Evolutionary conservation across 31 red algal species (phyloP).

Genomic region (Asparagopsis taxiformis): DNA sequence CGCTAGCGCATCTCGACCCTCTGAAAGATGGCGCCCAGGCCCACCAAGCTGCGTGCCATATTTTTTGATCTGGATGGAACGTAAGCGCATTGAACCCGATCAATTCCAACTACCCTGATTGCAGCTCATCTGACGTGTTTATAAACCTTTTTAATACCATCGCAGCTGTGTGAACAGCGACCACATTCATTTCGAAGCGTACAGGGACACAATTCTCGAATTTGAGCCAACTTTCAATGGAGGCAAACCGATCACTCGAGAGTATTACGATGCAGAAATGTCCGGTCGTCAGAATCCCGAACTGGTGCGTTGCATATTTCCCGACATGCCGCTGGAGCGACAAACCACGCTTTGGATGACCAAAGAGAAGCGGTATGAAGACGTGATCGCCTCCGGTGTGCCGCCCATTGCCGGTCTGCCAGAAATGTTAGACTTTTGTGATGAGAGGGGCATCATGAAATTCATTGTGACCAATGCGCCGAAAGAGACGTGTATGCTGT

Average conservation of each 20-base stretch:
- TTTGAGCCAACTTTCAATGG: constrained; percentile 53
- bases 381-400: constrained; percentile 24
- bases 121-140: no score
- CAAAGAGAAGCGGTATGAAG: constrained; percentile 65
- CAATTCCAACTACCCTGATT: no score
- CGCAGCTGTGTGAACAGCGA: constrained; percentile 62
- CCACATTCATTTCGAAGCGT: constrained; percentile 56
- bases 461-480: constrained; percentile 76
- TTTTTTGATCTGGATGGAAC: constrained; percentile 66
- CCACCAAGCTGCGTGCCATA: constrained; percentile 45
- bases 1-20: no score
- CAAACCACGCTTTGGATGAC: constrained; percentile 33
- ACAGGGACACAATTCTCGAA: constrained; percentile 46
- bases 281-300: constrained; percentile 71
- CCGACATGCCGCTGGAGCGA: constrained; percentile 31
- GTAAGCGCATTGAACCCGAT: constrained; percentile 48
- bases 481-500: constrained; percentile 27
- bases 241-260: constrained; percentile 47
- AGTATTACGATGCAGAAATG: constrained; percentile 65
- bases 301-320: constrained; percentile 52
- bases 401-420: constrained; percentile 35
- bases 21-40: no score
- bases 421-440: constrained; percentile 22
- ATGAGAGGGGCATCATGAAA: constrained; percentile 7
- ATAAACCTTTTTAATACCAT: no score